Conservation (phyloP, 2,329 filamentous ascomycete species). For the Aspergillus sp. region DNA sequence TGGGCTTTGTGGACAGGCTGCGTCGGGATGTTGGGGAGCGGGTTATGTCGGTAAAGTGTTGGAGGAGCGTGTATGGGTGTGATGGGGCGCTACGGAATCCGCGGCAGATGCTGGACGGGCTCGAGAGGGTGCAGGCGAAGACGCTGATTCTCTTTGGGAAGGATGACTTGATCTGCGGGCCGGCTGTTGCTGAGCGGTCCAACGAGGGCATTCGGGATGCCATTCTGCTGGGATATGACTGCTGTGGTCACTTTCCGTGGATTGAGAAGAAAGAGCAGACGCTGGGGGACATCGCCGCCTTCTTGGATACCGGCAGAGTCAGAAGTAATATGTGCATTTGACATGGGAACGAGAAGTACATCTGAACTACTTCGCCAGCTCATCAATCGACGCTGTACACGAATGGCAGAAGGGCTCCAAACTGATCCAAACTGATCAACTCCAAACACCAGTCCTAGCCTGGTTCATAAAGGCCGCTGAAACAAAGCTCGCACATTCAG, state of each 20-base stretch:
- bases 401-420: constrained; percentile 1
- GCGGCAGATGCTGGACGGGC: constrained; percentile 10
- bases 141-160: constrained; percentile 18
- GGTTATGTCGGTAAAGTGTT: constrained; percentile 8
- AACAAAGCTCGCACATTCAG: no score
- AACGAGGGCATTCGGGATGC: constrained; percentile 8
- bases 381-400: no score
- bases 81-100: constrained; percentile 5
- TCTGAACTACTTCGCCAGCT: background rate
- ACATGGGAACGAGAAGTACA: background rate
- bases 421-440: constrained; percentile 8
- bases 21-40: constrained; percentile 9
- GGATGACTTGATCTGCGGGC: constrained; percentile 15
- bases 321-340: no score
- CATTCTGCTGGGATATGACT: constrained; percentile 8
- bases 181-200: constrained; percentile 11
- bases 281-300: constrained; percentile 8
- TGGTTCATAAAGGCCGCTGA: constrained; percentile 21
- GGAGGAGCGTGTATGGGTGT: constrained; percentile 5
- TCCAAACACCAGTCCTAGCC: constrained; percentile 21
- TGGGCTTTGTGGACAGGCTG: constrained; percentile 7
- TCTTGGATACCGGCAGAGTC: no score
- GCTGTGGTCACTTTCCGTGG: constrained; percentile 22
- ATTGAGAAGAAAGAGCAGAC: constrained; percentile 13
- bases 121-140: constrained; percentile 14